Evolutionary conservation across 805 yeast species (phyloP).

Genomic region (Cyberlindnera mycetangii): DNA sequence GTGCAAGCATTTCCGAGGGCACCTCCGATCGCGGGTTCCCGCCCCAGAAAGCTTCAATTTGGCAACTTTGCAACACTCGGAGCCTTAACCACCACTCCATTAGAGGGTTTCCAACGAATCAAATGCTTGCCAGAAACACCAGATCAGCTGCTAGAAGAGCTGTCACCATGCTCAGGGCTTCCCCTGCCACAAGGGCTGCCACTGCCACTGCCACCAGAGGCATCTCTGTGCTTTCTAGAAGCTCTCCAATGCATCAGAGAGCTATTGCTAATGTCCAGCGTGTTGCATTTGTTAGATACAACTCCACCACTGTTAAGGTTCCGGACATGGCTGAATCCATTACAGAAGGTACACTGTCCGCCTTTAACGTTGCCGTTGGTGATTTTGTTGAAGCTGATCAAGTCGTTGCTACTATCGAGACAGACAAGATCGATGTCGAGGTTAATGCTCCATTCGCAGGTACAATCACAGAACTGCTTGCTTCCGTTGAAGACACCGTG

Average conservation of each 20-base stretch:
- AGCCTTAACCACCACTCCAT: too few relatives aligned
- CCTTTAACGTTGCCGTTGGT: constrained; percentile 72
- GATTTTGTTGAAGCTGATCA: constrained; percentile 86
- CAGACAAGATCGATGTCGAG: constrained; percentile 96
- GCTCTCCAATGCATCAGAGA: not conserved
- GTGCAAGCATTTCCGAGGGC: constrained; percentile 13
- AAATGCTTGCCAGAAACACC: constrained; percentile 16
- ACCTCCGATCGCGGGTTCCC: constrained; percentile 13
- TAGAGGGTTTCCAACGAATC: not conserved
- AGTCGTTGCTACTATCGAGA: constrained; percentile 93
- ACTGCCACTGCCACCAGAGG: not conserved
- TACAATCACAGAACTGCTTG: constrained; percentile 80
- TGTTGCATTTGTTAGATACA: constrained; percentile 27
- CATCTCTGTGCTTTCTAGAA: not conserved
- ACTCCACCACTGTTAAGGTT: constrained; percentile 67
- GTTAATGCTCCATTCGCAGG: constrained; percentile 94
- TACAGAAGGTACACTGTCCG: constrained; percentile 90
- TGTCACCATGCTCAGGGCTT: constrained; percentile 6
- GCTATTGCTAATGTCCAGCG: not conserved
- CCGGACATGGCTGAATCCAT: constrained; percentile 99
- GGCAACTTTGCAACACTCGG: not conserved
- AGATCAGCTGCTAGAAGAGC: constrained; percentile 13
- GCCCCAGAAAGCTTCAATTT: not conserved
- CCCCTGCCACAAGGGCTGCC: not conserved
- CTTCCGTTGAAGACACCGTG: constrained; percentile 85